A percentile compares a stretch with the other conserved stretches of the same genome.
Conservation (phyloP, 2,329 filamentous ascomycete species). For the Fusarium lateritium region DNA sequence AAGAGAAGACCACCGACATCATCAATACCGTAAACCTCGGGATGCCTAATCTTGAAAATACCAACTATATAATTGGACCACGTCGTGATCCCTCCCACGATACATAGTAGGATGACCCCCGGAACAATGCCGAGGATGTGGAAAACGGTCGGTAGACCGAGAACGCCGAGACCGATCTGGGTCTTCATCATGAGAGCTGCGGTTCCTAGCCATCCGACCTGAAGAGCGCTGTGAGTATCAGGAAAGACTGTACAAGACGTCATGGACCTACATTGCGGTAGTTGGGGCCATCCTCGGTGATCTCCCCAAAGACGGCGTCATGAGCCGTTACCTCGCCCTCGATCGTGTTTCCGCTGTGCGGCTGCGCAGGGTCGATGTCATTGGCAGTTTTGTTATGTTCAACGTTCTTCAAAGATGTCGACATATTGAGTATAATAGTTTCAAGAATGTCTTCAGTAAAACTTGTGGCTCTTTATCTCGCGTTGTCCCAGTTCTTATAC, state of each 20-base stretch:
- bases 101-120: slow-evolving; percentile 59
- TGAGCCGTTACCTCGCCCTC: too few species aligned
- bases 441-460: too few species aligned
- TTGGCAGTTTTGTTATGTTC: too few species aligned
- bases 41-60: slow-evolving; percentile 66
- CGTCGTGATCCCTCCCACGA: slow-evolving; percentile 60
- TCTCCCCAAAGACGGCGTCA: background rate
- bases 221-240: slow-evolving; percentile 41
- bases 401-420: too few species aligned
- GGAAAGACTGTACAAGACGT: background rate
- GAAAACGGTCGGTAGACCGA: slow-evolving; percentile 63
- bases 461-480: too few species aligned
- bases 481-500: too few species aligned
- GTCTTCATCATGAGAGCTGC: slow-evolving; percentile 63
- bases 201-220: slow-evolving; percentile 60
- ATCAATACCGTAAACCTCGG: slow-evolving; percentile 67
- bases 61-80: slow-evolving; percentile 66
- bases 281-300: slow-evolving; percentile 48
- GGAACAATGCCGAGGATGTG: slow-evolving; percentile 63
- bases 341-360: too few species aligned
- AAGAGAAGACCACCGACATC: slow-evolving; percentile 66
- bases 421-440: too few species aligned
- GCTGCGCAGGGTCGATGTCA: too few species aligned
- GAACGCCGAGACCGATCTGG: slow-evolving; percentile 61
- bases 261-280: slow-evolving; percentile 46